Conservation (phyloP, 2,329 filamentous ascomycete genomes). For the Xylaria sp. region DNA sequence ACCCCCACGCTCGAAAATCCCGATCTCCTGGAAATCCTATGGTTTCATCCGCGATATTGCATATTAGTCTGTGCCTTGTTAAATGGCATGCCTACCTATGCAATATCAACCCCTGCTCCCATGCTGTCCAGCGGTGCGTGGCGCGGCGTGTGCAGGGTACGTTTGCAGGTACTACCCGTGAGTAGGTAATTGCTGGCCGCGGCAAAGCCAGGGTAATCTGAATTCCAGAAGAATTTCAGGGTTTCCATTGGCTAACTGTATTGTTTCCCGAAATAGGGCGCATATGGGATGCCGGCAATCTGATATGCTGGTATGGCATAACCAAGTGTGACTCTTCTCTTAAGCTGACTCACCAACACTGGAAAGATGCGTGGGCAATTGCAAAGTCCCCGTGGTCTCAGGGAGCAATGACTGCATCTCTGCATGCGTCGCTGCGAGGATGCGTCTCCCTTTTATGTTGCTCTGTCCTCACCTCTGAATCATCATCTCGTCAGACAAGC, state of each 20-base stretch:
- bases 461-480: constrained; percentile 23
- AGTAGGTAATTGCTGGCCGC: constrained; percentile 16
- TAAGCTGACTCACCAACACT: constrained; percentile 18
- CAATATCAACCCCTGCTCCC: constrained; percentile 10
- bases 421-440: constrained; percentile 27
- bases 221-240: constrained; percentile 22
- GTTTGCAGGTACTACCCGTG: constrained; percentile 9
- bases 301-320: neutral
- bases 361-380: neutral
- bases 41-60: neutral
- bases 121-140: neutral
- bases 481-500: constrained; percentile 18
- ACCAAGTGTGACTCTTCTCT: constrained; percentile 13
- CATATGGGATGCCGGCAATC: constrained; percentile 24
- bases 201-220: neutral
- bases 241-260: constrained; percentile 24
- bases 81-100: neutral
- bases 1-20: constrained; percentile 26
- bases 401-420: constrained; percentile 2
- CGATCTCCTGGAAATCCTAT: constrained; percentile 22
- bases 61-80: constrained; percentile 14
- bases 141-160: neutral
- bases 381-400: constrained; percentile 23
- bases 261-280: constrained; percentile 31
- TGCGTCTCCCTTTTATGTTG: constrained; percentile 38